Evolutionary conservation across 345 rosid species (phyloP), one percentile per base, ranked within the genome.

Genomic region (Hibiscus mutabilis): DNA sequence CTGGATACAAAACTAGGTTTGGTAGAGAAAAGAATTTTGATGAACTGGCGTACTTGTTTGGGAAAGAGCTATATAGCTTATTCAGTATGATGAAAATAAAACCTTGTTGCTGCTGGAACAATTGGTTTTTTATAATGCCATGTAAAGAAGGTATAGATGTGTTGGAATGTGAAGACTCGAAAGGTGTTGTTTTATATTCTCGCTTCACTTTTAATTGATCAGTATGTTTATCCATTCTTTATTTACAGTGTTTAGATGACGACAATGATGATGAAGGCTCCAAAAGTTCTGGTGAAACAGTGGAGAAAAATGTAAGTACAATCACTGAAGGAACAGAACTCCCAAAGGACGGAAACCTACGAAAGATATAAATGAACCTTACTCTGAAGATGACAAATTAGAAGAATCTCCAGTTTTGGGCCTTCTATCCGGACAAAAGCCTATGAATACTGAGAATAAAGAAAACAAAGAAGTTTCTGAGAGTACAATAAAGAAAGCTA

Each of bases 381-480:
- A 49, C 65, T 75, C 88, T 29, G 96, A 82, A 69, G 85, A 84
- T 51, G 85, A 82, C 61, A 88, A 83, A 75, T 74, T 86, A 84
- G 90, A 90, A 79, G 91, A 84, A 79, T 91, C 92, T 15, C 96
- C 95, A 27, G 91, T 85, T 16, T 79, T 86, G 85, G 92, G 92
- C 65, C 87, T 87, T 66, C 55, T 88, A 83, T 74, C 86, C 2
- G 88, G 82, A 21, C 63, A 75, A 10, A 80, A 70, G 46, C 55
- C 74, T 27, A 58, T 78, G 56, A 85, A 84, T 60, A 62, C 80
- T 72, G 74, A 73, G 69, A 79, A 67, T 3, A 64, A 76, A 53
- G 77, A 76, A 75, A 73, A 64, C 40, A 79, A 82, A 74, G 87
- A 82, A 69, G 79, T 67, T 49, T 74, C 87, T 60, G 81, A 87